phyloP scores from a whole-genome alignment of 2,329 filamentous ascomycete genomes.

The Cladosporium sp. region DNA sequence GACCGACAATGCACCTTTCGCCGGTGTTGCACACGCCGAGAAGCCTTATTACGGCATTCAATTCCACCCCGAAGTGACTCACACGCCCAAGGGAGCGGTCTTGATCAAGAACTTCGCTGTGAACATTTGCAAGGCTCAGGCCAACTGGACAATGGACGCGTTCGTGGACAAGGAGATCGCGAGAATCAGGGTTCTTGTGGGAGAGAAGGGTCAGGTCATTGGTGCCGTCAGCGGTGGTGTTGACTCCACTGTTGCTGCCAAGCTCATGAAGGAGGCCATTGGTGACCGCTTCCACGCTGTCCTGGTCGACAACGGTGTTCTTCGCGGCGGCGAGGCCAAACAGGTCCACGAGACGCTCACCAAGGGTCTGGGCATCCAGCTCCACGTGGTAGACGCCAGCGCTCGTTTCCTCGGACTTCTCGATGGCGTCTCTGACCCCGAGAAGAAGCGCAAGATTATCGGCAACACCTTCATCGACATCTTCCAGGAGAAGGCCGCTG shows the following conservation, averaged over 20 bases:
- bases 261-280: constrained; percentile 82
- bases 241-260: constrained; percentile 82
- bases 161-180: constrained; percentile 78
- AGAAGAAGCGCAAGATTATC: constrained; percentile 89
- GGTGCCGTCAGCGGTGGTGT: constrained; percentile 79
- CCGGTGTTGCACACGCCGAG: constrained; percentile 68
- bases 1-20: constrained; percentile 72
- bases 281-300: constrained; percentile 80
- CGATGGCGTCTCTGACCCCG: constrained; percentile 69
- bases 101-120: constrained; percentile 80
- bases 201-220: constrained; percentile 75
- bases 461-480: constrained; percentile 76
- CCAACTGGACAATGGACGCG: constrained; percentile 80
- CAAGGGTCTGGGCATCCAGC: constrained; percentile 79
- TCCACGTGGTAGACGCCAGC: constrained; percentile 78
- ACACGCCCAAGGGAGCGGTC: constrained; percentile 65
- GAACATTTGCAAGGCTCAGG: constrained; percentile 70
- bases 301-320: constrained; percentile 78
- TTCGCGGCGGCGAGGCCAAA: constrained; percentile 80
- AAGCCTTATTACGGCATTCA: constrained; percentile 78
- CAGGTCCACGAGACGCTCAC: constrained; percentile 76
- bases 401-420: constrained; percentile 74
- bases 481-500: constrained; percentile 73
- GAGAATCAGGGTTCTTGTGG: constrained; percentile 77
- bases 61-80: constrained; percentile 82